Evolutionary conservation across 176 grass and related monocot species (phyloP), one percentile per base, ranked within the genome.

Genomic region (Eremochloa ophiuroides): DNA sequence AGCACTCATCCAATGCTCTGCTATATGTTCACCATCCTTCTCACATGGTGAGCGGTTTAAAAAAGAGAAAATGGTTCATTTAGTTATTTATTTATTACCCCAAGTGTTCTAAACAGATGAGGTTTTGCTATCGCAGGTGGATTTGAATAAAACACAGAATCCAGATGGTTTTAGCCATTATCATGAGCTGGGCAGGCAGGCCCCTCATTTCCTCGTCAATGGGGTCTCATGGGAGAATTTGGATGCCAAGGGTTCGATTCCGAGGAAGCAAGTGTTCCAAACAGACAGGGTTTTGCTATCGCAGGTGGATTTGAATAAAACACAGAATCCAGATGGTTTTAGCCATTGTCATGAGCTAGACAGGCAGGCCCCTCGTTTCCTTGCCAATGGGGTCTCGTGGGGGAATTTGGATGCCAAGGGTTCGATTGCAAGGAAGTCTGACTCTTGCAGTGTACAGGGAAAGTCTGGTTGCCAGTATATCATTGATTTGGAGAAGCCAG

Each of bases 401-500:
- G 48, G 42, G 28, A 81, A 40, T 73, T 28, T 65, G 42, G 53
- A 74, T 38, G 51, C 6, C 41, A 72, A 73, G 40, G 66, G 46
- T 12, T 82, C 74, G 4, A 27, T 6, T 79, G 46, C 59, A 13
- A 69, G 43, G 59, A 62, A 73, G 26, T 37, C 78, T 86, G 37
- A 73, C 56, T 41, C 40, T 75, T 51, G 6, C 11, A 56, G 20
- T n/a, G 82, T 10, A 1, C 37, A 78, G 40, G 76, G 29, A 38
- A 66, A 35, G 29, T 59, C 74, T 9, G 15, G 33, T 80, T 66
- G 50, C 29, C 23, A 26, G 2, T 38, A 14, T 43, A 33, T 84
- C 62, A 89, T 89, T 22, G 87, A 89, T 89, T 63, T 89, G 22
- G 82, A 89, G 82, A 84, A 84, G 18, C 69, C 63, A 3, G 87